Evolutionary conservation across 1,284 basidiomycete genomes (phyloP), one percentile per base, ranked within the genome.

Genomic region (Cryptococcus wingfieldii): DNA sequence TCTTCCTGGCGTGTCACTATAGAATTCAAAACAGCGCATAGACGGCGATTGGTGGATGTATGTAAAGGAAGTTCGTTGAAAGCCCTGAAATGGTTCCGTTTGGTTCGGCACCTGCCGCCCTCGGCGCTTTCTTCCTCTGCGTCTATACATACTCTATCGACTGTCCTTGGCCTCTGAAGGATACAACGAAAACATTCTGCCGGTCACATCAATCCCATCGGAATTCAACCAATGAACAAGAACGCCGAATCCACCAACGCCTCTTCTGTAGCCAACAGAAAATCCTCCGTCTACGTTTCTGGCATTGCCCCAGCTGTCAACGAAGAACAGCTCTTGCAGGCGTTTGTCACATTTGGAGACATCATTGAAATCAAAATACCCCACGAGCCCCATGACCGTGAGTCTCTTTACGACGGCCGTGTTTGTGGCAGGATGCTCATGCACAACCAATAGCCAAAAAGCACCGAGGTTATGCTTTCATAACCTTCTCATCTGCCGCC

Each of bases 301-400:
- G 73, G 73, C 1, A 61, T 77, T 43, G 57, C 69, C 2, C 54
- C 62, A 27, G 65, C 69, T 31, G 72, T 74, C 39, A 66, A 73
- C 51, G 74, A 73, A 59, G 67, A 76, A 53, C 68, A 76, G 55
- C 62, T 77, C 19, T 59, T 76, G 34, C 67, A 72, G 44, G 70
- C 76, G 9, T 77, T 77, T 51, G 68, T 75, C 28, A 73, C 76
- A 4, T 77, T 77, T 56, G 76, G 72, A 70, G 52, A 57, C 31
- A 76, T 77, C 42, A 61, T 77, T 44, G 76, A 77, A 50, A 72
- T 77, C 51, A 67, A 59, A 45, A 55, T 77, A 39, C 76, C 76
- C 13, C 59, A 65, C 37, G 76, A 76, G 51, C 63, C 65, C 9
- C 58, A 71, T 45, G 70, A 74, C 34, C 60, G 75, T 74, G 53